Conservation (phyloP, 441 rosid genomes). For the Populus tomentosa region DNA sequence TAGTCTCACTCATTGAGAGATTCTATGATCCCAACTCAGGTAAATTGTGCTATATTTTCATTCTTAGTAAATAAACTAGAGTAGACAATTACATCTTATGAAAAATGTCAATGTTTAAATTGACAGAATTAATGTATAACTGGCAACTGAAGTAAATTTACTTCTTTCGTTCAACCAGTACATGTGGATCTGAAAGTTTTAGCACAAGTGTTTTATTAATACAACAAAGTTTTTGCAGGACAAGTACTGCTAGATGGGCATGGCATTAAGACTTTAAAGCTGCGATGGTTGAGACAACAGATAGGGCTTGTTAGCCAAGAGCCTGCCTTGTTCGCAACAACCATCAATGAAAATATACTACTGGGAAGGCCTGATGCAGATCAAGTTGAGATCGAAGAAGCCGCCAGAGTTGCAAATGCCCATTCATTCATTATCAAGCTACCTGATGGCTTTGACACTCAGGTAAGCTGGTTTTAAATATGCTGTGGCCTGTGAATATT, state of each 20-base stretch:
- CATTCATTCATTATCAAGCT: conserved; percentile 93
- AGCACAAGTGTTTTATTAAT: no score
- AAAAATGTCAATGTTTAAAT: no score
- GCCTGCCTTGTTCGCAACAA: conserved; percentile 92
- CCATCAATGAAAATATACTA: no score
- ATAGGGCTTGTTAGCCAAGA: conserved; percentile 99
- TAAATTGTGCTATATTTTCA: no score
- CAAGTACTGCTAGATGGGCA: conserved; percentile 88
- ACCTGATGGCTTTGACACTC: conserved; percentile 93
- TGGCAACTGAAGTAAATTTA: no score
- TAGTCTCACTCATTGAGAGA: no score
- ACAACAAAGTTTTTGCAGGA: conserved; percentile 37
- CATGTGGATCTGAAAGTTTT: no score
- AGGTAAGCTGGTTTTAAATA: conserved; percentile 42
- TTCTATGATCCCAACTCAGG: no score
- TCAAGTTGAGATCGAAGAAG: conserved; percentile 83
- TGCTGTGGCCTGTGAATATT: background rate
- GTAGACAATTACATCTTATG: no score
- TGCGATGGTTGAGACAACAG: conserved; percentile 92
- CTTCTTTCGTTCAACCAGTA: no score
- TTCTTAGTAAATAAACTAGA: no score
- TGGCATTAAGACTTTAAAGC: conserved; percentile 69
- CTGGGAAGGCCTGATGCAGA: conserved; percentile 91
- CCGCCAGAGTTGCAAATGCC: conserved; percentile 99
- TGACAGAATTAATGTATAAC: no score